phyloP scores from a whole-genome alignment of 2,329 filamentous ascomycete species.

The Chlorencoelia australis region DNA sequence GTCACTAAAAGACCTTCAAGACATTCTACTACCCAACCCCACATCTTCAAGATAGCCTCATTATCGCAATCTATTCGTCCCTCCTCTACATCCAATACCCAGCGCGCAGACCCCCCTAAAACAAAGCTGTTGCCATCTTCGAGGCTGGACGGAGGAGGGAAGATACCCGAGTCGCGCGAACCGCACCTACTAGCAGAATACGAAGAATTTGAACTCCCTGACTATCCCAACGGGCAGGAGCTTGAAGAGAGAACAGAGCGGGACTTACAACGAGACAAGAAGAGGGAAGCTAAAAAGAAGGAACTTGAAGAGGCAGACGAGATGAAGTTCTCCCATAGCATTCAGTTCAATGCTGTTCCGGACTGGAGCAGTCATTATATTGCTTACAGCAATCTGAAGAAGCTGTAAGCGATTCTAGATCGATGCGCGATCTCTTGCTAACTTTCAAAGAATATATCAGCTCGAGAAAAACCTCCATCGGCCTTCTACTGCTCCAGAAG shows the following conservation, averaged over 20 bases:
- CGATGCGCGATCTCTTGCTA: too few relatives aligned
- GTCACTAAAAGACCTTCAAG: too few relatives aligned
- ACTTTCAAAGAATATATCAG: conserved; percentile 65
- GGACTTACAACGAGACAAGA: conserved; percentile 23
- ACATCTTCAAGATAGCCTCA: conserved; percentile 19
- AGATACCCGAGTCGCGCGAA: neutral
- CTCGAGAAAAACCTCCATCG: conserved; percentile 79
- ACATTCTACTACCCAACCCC: neutral
- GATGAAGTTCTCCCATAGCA: conserved; percentile 99
- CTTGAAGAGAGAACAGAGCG: conserved; percentile 1
- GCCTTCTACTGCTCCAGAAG: conserved; percentile 41
- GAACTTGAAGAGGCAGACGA: conserved; percentile 67
- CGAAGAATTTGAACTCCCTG: conserved; percentile 24
- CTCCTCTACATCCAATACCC: conserved; percentile 15
- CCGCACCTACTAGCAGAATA: conserved; percentile 9
- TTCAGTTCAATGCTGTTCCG: conserved; percentile 99
- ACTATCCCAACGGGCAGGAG: conserved; percentile 15
- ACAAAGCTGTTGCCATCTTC: conserved; percentile 10
- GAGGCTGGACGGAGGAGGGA: conserved; percentile 15
- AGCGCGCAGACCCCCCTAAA: conserved; percentile 2
- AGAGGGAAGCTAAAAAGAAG: conserved; percentile 52
- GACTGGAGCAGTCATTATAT: conserved; percentile 99
- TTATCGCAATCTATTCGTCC: conserved; percentile 9
- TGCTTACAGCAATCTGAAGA: conserved; percentile 97
- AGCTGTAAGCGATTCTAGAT: conserved; percentile 80